Percentiles rank a stretch among this genome's conserved stretches.
These are phyloP conservation scores for Capsicum pubescens DNA, from an alignment of 257 asterid species.

Conservation along the genomic window DNA sequence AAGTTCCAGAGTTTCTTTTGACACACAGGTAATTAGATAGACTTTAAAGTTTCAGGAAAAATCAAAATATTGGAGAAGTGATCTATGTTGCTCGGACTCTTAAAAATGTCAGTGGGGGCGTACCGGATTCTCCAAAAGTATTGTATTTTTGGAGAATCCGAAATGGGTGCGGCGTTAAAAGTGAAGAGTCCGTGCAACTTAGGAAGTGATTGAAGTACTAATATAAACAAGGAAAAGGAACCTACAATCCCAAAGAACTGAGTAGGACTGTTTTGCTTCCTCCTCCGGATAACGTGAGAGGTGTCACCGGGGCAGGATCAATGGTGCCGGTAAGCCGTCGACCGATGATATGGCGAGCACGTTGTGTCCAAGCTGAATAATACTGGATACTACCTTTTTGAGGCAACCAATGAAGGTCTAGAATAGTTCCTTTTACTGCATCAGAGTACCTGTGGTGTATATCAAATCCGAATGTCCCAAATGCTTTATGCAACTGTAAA, in stretches of 20 bases:
- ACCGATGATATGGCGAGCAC: slow-evolving; percentile 64
- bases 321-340: slow-evolving; percentile 49
- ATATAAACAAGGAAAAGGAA: slow-evolving; percentile 14
- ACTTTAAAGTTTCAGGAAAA: neutral
- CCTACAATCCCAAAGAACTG: slow-evolving; percentile 80
- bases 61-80: neutral
- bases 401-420: slow-evolving; percentile 74
- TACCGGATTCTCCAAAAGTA: no score
- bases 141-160: no score
- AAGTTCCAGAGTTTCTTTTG: neutral
- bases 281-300: slow-evolving; percentile 35
- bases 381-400: slow-evolving; percentile 68
- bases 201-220: neutral
- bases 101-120: no score
- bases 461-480: slow-evolving; percentile 68
- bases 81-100: neutral
- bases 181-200: no score
- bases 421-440: slow-evolving; percentile 52
- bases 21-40: neutral
- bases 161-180: no score
- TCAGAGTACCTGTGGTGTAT: slow-evolving; percentile 86
- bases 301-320: neutral
- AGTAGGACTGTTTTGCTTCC: slow-evolving; percentile 29
- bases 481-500: slow-evolving; percentile 42
- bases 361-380: slow-evolving; percentile 90